Evolutionary conservation across 345 rosid genomes (phyloP).

Genomic region (Euphorbia pulcherrima): DNA sequence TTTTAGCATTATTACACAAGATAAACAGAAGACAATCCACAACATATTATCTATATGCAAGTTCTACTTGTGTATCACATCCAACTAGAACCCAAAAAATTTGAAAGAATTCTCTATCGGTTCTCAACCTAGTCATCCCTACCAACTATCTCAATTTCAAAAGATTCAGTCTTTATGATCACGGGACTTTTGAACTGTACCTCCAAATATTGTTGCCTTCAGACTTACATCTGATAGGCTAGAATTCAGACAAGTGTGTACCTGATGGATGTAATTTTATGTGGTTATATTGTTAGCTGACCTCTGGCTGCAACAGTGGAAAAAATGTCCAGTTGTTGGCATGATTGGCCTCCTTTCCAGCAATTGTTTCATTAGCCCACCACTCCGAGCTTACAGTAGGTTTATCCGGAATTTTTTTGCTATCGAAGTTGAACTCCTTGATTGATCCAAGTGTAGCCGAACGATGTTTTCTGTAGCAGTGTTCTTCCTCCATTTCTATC

Average conservation of each 20-base stretch:
- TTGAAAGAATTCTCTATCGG: slow-evolving; percentile 42
- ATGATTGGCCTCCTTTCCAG: slow-evolving; percentile 52
- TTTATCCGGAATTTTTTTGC: slow-evolving; percentile 46
- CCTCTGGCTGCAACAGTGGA: slow-evolving; percentile 74
- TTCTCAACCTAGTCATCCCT: slow-evolving; percentile 28
- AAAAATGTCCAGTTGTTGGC: slow-evolving; percentile 77
- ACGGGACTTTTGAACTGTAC: slow-evolving; percentile 14
- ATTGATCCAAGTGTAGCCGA: slow-evolving; percentile 64
- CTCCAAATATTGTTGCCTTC: slow-evolving; percentile 17
- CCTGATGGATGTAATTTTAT: background rate
- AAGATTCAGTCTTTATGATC: slow-evolving; percentile 17
- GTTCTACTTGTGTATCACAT: slow-evolving; percentile 24
- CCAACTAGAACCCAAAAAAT: slow-evolving; percentile 14
- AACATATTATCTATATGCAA: slow-evolving; percentile 24
- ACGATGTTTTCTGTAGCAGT: slow-evolving; percentile 44
- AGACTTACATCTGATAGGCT: slow-evolving; percentile 22
- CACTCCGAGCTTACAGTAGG: slow-evolving; percentile 54
- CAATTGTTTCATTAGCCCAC: slow-evolving; percentile 87
- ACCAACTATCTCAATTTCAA: slow-evolving; percentile 22
- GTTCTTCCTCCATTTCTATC: slow-evolving; percentile 47
- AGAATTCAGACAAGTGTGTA: slow-evolving; percentile 10
- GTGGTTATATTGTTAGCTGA: slow-evolving; percentile 39
- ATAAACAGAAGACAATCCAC: slow-evolving; percentile 12
- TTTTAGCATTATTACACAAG: slow-evolving; percentile 27
- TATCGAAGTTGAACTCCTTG: slow-evolving; percentile 87